Evolutionary conservation across 495 filamentous ascomycete species (phyloP), one percentile per base, ranked within the genome.

Genomic region (Astrothelium subdiscretum): DNA sequence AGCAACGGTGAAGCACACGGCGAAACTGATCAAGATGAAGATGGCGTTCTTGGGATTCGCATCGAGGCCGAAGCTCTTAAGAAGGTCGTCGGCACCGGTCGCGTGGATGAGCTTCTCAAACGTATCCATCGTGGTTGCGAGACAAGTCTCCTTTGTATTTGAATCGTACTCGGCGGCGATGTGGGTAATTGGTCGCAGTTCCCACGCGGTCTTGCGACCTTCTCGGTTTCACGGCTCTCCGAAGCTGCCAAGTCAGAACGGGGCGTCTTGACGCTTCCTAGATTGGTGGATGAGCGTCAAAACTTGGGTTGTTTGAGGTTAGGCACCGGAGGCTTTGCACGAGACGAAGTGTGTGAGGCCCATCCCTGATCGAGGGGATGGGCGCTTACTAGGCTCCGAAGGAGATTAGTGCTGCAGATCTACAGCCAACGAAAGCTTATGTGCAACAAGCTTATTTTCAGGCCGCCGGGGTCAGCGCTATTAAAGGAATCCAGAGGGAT

Each of bases 281-380:
- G 12, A 15, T n/a, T 8, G 24, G 3, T 4, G 12, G 48, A 11
- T 5, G 24, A 24, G 48, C 48, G 8, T 27, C 24, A 20, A 54
- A 54, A 54, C 48, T 54, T 54, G 48, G 48, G n/a, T 54, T 29
- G 48, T 54, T 54, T 54, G 48, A 54, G 48, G 48, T 20, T 54
- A 54, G 20, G 48, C 48, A 27, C 48, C 24, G 48, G 5, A 29
- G 48, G 24, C 48, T 12, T 24, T 20, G 5, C 12, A 27, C 24
- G 48, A 54, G 48, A 54, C 48, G 15, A 27, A 15, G 29, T 20
- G 24, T 15, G 48, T 54, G 48, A 54, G 48, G 48, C 29, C 22
- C 20, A 48, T 48, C 43, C 48, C 48, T 54, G 48, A 20, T 20
- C 0, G 48, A 5, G 24, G 48, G n/a, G 8, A 3, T 12, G 20